These are phyloP conservation scores for Acer saccharum DNA, from an alignment of 345 rosid genomes.

Conservation along the genomic window DNA sequence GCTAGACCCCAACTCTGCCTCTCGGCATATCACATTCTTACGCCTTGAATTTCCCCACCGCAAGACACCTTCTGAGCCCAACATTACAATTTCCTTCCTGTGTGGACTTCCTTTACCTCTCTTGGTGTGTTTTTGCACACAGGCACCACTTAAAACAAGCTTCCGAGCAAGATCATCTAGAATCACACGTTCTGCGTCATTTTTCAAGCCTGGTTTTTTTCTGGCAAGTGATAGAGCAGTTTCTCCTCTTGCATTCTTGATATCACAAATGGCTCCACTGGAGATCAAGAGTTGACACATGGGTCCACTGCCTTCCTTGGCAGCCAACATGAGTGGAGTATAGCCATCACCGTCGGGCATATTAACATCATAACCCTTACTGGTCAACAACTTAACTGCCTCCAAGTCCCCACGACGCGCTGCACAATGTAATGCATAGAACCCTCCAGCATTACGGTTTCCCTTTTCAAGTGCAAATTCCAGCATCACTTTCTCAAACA, in stretches of 20 bases:
- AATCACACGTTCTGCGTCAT: constrained; percentile 55
- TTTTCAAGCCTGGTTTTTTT: constrained; percentile 25
- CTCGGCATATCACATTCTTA: constrained; percentile 70
- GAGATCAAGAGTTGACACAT: constrained; percentile 69
- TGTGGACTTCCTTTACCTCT: constrained; percentile 80
- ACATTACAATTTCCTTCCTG: constrained; percentile 58
- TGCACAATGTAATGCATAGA: constrained; percentile 91
- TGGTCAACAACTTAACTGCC: constrained; percentile 65
- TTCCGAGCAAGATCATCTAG: constrained; percentile 70
- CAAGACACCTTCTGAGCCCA: constrained; percentile 53
- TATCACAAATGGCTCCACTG: constrained; percentile 61
- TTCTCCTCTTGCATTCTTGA: constrained; percentile 62
- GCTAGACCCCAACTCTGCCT: constrained; percentile 67
- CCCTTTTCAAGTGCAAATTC: constrained; percentile 90
- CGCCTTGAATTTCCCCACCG: constrained; percentile 79
- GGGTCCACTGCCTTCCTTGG: constrained; percentile 67
- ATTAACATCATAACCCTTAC: constrained; percentile 71
- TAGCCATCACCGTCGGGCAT: constrained; percentile 79
- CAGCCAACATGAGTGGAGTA: constrained; percentile 95
- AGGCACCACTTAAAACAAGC: constrained; percentile 55
- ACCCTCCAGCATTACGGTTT: constrained; percentile 66
- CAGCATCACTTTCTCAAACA: constrained; percentile 91
- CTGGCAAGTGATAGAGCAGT: constrained; percentile 64
- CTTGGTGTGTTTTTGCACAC: constrained; percentile 76
- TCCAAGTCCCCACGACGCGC: constrained; percentile 85